Evolutionary conservation across 2,329 filamentous ascomycete species (phyloP), one percentile per base, ranked within the genome.

Genomic region (Colletotrichum lini): DNA sequence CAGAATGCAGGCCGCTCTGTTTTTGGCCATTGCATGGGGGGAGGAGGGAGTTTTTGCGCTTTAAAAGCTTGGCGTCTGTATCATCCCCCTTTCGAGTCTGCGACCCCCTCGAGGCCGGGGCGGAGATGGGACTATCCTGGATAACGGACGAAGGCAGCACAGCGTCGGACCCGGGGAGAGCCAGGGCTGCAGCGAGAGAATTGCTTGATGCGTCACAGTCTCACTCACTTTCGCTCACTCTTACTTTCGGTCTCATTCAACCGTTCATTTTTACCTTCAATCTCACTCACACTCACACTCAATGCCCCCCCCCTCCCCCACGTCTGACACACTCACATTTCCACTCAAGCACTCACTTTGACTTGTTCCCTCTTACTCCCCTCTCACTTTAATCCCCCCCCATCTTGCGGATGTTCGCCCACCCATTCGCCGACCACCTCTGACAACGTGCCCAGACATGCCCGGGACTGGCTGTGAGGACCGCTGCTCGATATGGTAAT

Each of bases 1-100:
- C 53, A n/a, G 53, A 6, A 10, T 40, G 35, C 53, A 8, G 30
- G 16, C 26, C 21, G 38, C 64, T 65, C 64, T 65, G 54, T 38
- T 47, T 42, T 50, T n/a, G 44, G 57, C 58, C 45, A 40, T 58
- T 57, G 50, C n/a, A 38, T 56, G 50, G 50, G 64, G 7, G 7
- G 30, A 8, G 30, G 30, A 30, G 30, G 30, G 30, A 30, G 30
- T 30, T 62, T 62, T 57, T 57, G 68, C 26, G 64, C 68, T 18
- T 44, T 45, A 42, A 52, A 18, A 30, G 60, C 68, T 71, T 71
- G 68, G 68, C 64, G 49, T 40, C 50, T 67, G 68, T 71, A 71
- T 71, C 68, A 67, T 52, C 57, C 56, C 57, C 57, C 57, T 50
- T n/a, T 67, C 57, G 57, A 71, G 44, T 62, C 64, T 53, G 68